Base-by-base conservation (phyloP, 352 stramenopile species). In the Phytophthora hybrid region DNA sequence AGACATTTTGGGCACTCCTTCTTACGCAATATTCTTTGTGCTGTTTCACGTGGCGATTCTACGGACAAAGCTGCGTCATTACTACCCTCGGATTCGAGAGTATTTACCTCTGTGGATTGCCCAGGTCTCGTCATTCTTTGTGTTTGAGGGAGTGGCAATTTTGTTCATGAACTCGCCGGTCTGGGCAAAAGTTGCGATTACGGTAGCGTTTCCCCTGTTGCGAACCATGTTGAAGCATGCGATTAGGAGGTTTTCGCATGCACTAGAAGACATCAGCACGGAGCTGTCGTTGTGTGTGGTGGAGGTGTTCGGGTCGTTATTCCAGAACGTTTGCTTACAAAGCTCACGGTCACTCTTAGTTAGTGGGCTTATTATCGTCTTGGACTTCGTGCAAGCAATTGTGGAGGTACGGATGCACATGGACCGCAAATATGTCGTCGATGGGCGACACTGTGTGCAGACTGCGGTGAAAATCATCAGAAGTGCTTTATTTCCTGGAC, bases 221-320 rank as follows among this genome's bases (percentile, higher is more conserved):
- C 71, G 74, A 29, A 47, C 63, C 0, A 6, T 54, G 2, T 29
- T 79, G 29, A 79, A 79, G 53, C 63, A 60, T n/a, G 21, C 44
- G 6, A 56, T 79, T 7, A 76, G 76, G 67, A 58, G 18, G 9
- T 70, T 76, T 51, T 60, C 70, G 8, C 49, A 67, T 13, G 58
- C 63, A 10, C 60, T 85, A 13, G 41, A 51, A 21, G 78, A 81
- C 61, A 59, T 85, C 21, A 79, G 56, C 23, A 83, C 76, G 5
- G 75, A 85, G 55, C 55, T 79, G 31, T 76, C 73, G 21, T 59
- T 85, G 13, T 83, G 76, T 68, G 63, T 81, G 5, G 57, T 80
- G 0, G 72, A 83, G 59, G 59, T 85, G n/a, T 70, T 76, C 10
- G 72, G 56, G 18, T 65, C 70, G 1, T 31, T 81, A 39, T 80